Evolutionary conservation across 2,329 filamentous ascomycete genomes (phyloP).

Genomic region (Monosporascus sp.): DNA sequence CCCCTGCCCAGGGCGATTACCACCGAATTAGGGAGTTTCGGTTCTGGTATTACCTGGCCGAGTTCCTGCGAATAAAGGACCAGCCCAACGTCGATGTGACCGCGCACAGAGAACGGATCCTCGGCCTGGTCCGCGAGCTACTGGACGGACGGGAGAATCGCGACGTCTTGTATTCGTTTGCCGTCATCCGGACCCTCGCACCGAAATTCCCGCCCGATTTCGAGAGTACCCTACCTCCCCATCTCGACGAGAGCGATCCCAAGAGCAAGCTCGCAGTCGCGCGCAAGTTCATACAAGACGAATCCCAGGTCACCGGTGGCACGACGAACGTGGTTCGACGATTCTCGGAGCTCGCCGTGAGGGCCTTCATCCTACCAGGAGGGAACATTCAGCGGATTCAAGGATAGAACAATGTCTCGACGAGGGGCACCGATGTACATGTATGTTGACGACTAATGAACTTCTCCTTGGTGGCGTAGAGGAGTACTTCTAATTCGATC

Average conservation of each 20-base stretch:
- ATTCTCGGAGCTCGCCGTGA: constrained; percentile 61
- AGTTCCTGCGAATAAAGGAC: constrained; percentile 61
- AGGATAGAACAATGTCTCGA: background rate
- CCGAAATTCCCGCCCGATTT: constrained; percentile 58
- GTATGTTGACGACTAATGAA: background rate
- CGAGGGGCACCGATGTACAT: background rate
- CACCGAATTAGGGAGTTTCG: constrained; percentile 60
- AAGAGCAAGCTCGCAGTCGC: constrained; percentile 64
- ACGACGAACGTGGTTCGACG: constrained; percentile 68
- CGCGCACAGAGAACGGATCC: constrained; percentile 59
- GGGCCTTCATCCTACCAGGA: constrained; percentile 52
- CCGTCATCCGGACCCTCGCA: constrained; percentile 70
- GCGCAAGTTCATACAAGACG: constrained; percentile 63
- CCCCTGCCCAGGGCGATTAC: constrained; percentile 44
- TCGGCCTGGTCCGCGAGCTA: constrained; percentile 62
- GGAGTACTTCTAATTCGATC: no score
- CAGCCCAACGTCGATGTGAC: constrained; percentile 43
- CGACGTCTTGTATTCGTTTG: constrained; percentile 86
- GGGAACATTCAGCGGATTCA: constrained; percentile 34
- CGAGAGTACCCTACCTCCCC: constrained; percentile 50
- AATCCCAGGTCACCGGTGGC: constrained; percentile 59
- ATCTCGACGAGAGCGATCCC: constrained; percentile 61
- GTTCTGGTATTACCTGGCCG: constrained; percentile 77
- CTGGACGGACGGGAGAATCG: constrained; percentile 80
- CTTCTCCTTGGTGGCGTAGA: no score